phyloP scores from a whole-genome alignment of 257 asterid genomes.

The Gentiana macrophylla region DNA sequence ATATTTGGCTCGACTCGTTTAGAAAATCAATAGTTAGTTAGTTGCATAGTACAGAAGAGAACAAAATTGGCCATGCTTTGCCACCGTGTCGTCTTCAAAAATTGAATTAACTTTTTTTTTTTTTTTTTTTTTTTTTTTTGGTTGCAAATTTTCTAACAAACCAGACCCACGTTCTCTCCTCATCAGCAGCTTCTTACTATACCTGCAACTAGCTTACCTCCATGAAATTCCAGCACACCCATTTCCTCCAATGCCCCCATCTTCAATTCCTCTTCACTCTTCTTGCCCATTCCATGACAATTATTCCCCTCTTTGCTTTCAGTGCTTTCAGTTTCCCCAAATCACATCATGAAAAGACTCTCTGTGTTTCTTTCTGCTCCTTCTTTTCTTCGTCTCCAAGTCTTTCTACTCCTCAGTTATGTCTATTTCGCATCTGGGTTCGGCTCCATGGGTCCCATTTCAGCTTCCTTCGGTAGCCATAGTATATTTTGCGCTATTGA shows the following conservation, averaged over 20 bases:
- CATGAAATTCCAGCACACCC: slow-evolving; percentile 1
- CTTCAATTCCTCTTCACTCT: slow-evolving; percentile 1
- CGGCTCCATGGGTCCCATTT: slow-evolving; percentile 80
- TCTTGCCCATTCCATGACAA: slow-evolving; percentile 12
- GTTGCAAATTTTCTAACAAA: slow-evolving; percentile 7
- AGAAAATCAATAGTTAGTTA: too few species aligned
- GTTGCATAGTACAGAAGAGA: too few species aligned
- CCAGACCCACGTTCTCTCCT: slow-evolving; percentile 31
- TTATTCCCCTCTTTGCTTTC: slow-evolving; percentile 1
- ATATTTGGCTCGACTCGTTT: too few species aligned
- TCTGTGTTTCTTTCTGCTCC: not conserved
- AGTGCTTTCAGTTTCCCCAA: not conserved
- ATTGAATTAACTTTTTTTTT: too few species aligned
- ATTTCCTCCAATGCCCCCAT: not conserved
- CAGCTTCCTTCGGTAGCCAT: slow-evolving; percentile 66
- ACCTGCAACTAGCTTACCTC: not conserved
- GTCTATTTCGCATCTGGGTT: slow-evolving; percentile 40
- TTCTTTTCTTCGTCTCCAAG: slow-evolving; percentile 2
- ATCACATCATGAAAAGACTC: slow-evolving; percentile 11
- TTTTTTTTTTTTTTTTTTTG: too few species aligned
- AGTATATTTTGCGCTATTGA: slow-evolving; percentile 83
- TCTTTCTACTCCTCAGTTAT: slow-evolving; percentile 18
- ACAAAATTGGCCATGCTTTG: too few species aligned
- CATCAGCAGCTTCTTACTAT: slow-evolving; percentile 11
- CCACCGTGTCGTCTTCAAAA: too few species aligned